Percentiles rank a stretch among this genome's conserved stretches.
These are phyloP conservation scores for Fusarium sp. DNA, from an alignment of 2,329 filamentous ascomycete genomes.

Conservation along the genomic window DNA sequence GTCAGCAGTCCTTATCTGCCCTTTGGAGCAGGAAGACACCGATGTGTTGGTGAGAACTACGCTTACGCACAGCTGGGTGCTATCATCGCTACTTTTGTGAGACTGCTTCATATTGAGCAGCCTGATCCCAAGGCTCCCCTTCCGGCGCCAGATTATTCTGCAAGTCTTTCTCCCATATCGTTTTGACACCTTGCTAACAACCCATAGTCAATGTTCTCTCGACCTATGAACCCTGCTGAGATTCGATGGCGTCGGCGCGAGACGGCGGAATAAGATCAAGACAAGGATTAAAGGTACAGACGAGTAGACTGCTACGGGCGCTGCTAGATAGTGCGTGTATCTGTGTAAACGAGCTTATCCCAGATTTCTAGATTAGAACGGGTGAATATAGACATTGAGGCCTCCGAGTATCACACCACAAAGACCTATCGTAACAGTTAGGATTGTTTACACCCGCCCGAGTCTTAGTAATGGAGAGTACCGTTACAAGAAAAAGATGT, in stretches of 20 bases:
- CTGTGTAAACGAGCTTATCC: too few species aligned
- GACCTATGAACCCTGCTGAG: constrained; percentile 41
- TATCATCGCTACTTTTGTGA: constrained; percentile 80
- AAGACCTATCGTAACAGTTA: too few species aligned
- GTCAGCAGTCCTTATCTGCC: constrained; percentile 90
- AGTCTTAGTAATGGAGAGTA: too few species aligned
- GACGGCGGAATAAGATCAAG: background rate
- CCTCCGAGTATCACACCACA: too few species aligned
- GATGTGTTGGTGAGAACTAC: constrained; percentile 97
- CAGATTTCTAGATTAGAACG: too few species aligned
- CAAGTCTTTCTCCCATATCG: constrained; percentile 41
- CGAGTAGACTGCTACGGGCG: too few species aligned
- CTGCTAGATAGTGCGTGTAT: too few species aligned
- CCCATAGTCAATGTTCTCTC: constrained; percentile 40
- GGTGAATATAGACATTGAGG: background rate
- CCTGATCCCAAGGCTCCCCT: constrained; percentile 67
- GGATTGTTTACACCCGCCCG: too few species aligned
- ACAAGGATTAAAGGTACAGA: too few species aligned
- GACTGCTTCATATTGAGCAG: constrained; percentile 76
- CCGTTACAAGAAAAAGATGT: too few species aligned
- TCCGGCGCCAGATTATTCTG: constrained; percentile 73
- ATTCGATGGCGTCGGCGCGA: constrained; percentile 37
- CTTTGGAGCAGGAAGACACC: constrained; percentile 92
- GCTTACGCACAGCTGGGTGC: constrained; percentile 91
- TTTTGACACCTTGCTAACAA: background rate